Evolutionary conservation across 257 asterid species (phyloP).

Genomic region (Euphrasia confusa): DNA sequence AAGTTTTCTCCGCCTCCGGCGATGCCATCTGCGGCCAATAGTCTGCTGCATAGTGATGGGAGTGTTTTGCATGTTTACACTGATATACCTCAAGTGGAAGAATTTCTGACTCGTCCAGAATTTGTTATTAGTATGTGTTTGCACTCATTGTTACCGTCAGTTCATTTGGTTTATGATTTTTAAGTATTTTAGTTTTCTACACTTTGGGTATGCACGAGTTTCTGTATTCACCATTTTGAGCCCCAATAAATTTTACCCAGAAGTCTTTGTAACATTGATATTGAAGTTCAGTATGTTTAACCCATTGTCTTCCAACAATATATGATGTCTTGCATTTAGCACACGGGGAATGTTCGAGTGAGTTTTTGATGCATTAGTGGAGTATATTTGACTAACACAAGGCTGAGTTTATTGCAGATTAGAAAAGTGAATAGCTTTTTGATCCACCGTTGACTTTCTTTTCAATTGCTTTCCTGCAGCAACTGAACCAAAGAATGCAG

Average conservation of each 20-base stretch:
- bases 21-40: conserved; percentile 36
- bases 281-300: conserved; percentile 10
- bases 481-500: conserved; percentile 82
- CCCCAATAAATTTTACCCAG: not conserved
- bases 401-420: conserved; percentile 6
- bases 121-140: conserved; percentile 60
- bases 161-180: conserved; percentile 21
- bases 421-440: conserved; percentile 21
- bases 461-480: conserved; percentile 43
- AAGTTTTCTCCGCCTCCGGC: conserved; percentile 34
- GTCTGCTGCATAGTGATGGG: conserved; percentile 41
- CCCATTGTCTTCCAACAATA: not conserved
- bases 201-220: conserved; percentile 16
- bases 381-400: conserved; percentile 16
- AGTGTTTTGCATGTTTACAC: conserved; percentile 69
- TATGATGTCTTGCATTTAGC: not conserved
- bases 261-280: conserved; percentile 1
- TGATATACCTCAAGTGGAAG: conserved; percentile 84
- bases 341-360: conserved; percentile 14
- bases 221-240: not conserved
- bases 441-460: conserved; percentile 16
- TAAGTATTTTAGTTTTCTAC: conserved; percentile 5
- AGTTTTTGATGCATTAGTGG: conserved; percentile 6
- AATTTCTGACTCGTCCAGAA: conserved; percentile 80
- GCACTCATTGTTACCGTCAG: not conserved